Base-by-base conservation (phyloP, 805 yeast species). In the Candida orba region DNA sequence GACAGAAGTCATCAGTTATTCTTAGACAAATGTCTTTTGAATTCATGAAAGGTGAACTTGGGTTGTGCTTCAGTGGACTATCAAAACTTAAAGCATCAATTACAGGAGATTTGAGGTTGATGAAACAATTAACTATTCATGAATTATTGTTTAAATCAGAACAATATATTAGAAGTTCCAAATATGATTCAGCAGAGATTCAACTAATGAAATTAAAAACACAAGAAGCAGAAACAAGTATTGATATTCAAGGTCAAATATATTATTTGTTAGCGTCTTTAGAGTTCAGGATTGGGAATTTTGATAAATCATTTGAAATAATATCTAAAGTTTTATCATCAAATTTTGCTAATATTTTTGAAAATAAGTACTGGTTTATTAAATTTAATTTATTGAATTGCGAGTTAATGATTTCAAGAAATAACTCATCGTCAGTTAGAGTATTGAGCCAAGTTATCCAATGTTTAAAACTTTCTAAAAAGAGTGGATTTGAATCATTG, bases 361-460 rank as follows among this genome's bases (percentile, higher is more conserved):
- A 38, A 42, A 73, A 75, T 49, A 62, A 67, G 29, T 66, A 63
- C 39, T 71, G 76, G 67, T 64, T 65, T 32, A 59, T 78, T 20
- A 67, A 67, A 52, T 68, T 73, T 43, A 75, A 69, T 38, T 51
- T 78, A 10, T 52, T 78, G 40, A 73, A 75, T 51, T 69, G 77
- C 36, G 53, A 63, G 13, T 65, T 77, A 1, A 60, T 78, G 45
- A 51, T 71, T 22, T 39, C 43, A 9, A 30, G 25, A 13, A 51
- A 60, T 6, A 57, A 72, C 14, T 71, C 75, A 0, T 60, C 68
- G 5, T 74, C 78, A 13, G 58, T 72, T 9, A 66, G 82, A 44
- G 77, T 75, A 0, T 49, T 81, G 8, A 71, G 82, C 1, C 54
- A 72, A 17, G 52, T 79, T 0, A 55, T 75, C 6, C 76, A 75